A percentile compares a stretch with the other conserved stretches of the same genome.
phyloP scores from a whole-genome alignment of 1,284 basidiomycete species.

The Ceratobasidium sp. region DNA sequence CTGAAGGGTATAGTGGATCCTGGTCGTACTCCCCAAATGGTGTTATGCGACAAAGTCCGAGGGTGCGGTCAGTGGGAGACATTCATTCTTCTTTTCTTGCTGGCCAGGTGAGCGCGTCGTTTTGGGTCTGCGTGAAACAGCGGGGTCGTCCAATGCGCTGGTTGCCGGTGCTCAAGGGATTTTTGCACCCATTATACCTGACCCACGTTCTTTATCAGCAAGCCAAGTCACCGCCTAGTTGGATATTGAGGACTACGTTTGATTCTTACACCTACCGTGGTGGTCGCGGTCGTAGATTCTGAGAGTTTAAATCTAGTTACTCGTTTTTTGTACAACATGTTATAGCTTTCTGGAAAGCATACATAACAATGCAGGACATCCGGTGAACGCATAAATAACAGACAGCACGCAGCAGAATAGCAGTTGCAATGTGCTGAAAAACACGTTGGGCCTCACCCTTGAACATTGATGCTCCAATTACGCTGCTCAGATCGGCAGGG shows the following conservation, averaged over 20 bases:
- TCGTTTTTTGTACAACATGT: too few relatives aligned
- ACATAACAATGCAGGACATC: too few relatives aligned
- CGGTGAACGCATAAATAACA: too few relatives aligned
- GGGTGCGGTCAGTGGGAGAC: background rate
- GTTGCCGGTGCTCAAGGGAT: background rate
- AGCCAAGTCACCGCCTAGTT: background rate
- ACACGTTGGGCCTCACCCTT: too few relatives aligned
- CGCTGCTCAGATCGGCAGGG: too few relatives aligned
- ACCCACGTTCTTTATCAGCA: conserved; percentile 8
- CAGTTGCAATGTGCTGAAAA: too few relatives aligned
- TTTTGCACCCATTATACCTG: background rate
- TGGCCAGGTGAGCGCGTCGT: background rate
- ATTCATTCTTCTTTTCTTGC: conserved; percentile 3
- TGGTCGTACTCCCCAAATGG: conserved; percentile 7
- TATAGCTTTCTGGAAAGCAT: too few relatives aligned
- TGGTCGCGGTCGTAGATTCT: too few relatives aligned
- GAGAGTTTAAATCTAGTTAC: too few relatives aligned
- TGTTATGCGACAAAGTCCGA: background rate
- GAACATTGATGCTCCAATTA: too few relatives aligned
- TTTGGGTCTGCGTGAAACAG: background rate
- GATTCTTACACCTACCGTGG: background rate
- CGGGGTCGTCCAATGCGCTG: background rate
- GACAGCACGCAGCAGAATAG: too few relatives aligned
- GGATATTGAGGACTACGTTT: background rate
- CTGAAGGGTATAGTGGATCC: background rate